A percentile compares a stretch with the other conserved stretches of the same genome.
phyloP scores from a whole-genome alignment of 2,329 filamentous ascomycete genomes.

The Clarireedia hainanense region DNA sequence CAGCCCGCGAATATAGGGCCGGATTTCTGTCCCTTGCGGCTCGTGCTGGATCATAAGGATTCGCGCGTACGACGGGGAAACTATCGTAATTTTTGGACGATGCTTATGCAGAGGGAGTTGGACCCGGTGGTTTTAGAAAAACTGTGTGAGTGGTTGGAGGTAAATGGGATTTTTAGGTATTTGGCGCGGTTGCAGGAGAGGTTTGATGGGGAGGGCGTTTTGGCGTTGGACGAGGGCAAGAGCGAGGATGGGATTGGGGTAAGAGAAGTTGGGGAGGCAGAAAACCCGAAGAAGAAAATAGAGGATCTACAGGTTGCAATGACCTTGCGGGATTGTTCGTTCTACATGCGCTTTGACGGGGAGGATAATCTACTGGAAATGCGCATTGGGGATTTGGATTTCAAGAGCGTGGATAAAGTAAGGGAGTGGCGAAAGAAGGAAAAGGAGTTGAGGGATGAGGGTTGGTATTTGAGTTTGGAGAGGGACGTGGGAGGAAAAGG shows the following conservation, averaged over 20 bases:
- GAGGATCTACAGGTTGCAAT: slow-evolving; percentile 58
- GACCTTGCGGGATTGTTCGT: slow-evolving; percentile 73
- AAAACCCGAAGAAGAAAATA: slow-evolving; percentile 37
- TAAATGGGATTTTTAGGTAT: no score
- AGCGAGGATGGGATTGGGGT: background rate
- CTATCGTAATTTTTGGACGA: no score
- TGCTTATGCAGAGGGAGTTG: no score
- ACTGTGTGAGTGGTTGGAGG: no score
- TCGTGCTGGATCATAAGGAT: slow-evolving; percentile 32
- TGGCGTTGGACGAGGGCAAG: no score
- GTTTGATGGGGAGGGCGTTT: no score
- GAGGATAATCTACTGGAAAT: slow-evolving; percentile 36
- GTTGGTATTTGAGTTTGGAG: slow-evolving; percentile 48
- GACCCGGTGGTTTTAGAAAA: no score
- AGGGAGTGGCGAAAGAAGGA: slow-evolving; percentile 63
- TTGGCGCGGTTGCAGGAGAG: no score
- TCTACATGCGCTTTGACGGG: slow-evolving; percentile 48
- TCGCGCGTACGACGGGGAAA: no score
- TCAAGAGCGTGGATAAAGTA: slow-evolving; percentile 63
- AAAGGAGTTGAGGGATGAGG: slow-evolving; percentile 51
- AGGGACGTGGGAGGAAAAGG: background rate
- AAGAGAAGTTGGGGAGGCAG: background rate
- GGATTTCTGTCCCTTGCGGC: slow-evolving; percentile 54
- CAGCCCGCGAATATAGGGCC: slow-evolving; percentile 20
- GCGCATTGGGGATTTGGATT: slow-evolving; percentile 68